Conservation (phyloP, 768 basidiomycete genomes). For the Tricholoma furcatifolium region DNA sequence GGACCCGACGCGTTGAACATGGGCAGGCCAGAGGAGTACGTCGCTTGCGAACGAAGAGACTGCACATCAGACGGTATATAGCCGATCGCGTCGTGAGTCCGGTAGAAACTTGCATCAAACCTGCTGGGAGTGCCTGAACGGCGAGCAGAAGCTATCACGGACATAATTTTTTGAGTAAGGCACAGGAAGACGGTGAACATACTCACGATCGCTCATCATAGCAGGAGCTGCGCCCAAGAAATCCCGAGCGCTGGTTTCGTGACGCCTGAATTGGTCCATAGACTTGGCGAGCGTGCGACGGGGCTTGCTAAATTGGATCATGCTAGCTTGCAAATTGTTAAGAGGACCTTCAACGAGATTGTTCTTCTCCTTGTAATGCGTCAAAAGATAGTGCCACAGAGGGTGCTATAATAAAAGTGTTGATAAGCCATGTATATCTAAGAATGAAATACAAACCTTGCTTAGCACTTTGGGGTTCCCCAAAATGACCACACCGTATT, state of each 20-base stretch:
- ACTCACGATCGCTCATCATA: conserved; percentile 52
- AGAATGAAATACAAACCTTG: conserved; percentile 62
- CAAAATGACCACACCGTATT: conserved; percentile 98
- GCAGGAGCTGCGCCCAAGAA: conserved; percentile 44
- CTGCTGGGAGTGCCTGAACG: conserved; percentile 90
- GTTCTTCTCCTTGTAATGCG: conserved; percentile 96
- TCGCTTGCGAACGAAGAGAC: conserved; percentile 94
- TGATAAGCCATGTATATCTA: conserved; percentile 2
- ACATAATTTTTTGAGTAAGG: conserved; percentile 8
- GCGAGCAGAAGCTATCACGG: conserved; percentile 40
- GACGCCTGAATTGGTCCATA: conserved; percentile 91
- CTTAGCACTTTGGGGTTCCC: conserved; percentile 99
- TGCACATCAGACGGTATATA: conserved; percentile 96
- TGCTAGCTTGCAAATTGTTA: conserved; percentile 93
- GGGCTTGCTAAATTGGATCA: conserved; percentile 99
- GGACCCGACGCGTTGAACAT: conserved; percentile 74
- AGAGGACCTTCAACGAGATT: conserved; percentile 95
- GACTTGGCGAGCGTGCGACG: conserved; percentile 85
- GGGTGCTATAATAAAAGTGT: conserved; percentile 67
- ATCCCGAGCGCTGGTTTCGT: conserved; percentile 90
- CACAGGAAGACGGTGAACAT: not conserved
- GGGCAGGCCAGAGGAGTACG: conserved; percentile 89
- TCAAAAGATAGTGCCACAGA: conserved; percentile 96
- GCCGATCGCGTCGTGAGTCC: conserved; percentile 89
- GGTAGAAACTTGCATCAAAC: conserved; percentile 94